phyloP scores from a whole-genome alignment of 108 stramenopile genomes.

The Seminavis robusta region DNA sequence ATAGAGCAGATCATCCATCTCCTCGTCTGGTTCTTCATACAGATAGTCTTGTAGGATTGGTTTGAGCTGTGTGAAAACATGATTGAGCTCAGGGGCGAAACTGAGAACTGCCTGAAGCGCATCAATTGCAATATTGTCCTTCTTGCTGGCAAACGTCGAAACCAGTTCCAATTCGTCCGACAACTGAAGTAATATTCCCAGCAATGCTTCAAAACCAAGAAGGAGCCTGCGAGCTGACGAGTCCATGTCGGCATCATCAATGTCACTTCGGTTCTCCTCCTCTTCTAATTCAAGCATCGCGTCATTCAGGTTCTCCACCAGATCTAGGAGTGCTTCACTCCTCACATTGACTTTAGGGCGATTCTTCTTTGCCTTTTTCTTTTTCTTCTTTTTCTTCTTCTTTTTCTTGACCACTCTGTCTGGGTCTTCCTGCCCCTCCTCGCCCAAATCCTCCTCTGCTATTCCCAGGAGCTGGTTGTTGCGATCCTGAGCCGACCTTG shows the following conservation, averaged over 20 bases:
- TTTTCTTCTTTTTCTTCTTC: conserved; percentile 16
- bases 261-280: neutral
- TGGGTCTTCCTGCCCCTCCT: too few relatives aligned
- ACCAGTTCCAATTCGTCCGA: conserved; percentile 52
- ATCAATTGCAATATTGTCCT: conserved; percentile 21
- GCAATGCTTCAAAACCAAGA: conserved; percentile 44
- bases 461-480: too few relatives aligned
- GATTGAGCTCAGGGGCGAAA: conserved; percentile 34
- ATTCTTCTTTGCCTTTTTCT: conserved; percentile 12
- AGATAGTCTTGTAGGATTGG: conserved; percentile 43
- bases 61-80: conserved; percentile 35
- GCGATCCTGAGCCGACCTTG: too few relatives aligned
- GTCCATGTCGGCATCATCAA: neutral
- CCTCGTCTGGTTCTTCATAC: conserved; percentile 38
- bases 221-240: conserved; percentile 26
- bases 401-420: neutral
- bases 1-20: conserved; percentile 43
- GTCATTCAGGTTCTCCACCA: conserved; percentile 38
- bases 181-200: conserved; percentile 40
- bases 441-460: too few relatives aligned
- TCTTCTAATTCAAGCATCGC: conserved; percentile 37
- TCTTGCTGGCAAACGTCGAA: conserved; percentile 33
- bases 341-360: conserved; percentile 22
- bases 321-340: conserved; percentile 33
- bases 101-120: conserved; percentile 41